These are phyloP conservation scores for Aaosphaeria arxii DNA, from an alignment of 2,329 filamentous ascomycete genomes.

Conservation along the genomic window DNA sequence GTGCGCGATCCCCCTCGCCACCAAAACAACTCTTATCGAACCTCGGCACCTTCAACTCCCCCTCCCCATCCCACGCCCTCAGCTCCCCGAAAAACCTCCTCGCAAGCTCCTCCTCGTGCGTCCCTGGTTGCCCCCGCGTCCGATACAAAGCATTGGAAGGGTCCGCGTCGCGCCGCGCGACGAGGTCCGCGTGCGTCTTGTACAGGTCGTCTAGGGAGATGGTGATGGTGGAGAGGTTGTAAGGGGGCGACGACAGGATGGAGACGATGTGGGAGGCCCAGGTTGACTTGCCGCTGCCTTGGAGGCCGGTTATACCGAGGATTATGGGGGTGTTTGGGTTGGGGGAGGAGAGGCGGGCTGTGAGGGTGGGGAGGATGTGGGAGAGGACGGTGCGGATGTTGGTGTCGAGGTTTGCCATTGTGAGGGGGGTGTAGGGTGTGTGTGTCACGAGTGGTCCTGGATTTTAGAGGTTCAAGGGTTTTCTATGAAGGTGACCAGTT, in stretches of 20 bases:
- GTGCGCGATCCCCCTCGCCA: conserved; percentile 73
- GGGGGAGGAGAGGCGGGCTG: conserved; percentile 49
- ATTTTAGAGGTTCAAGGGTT: too few species aligned
- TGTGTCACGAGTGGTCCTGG: too few species aligned
- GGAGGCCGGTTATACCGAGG: conserved; percentile 85
- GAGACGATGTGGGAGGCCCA: conserved; percentile 54
- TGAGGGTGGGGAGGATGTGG: conserved; percentile 26
- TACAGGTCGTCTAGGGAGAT: conserved; percentile 77
- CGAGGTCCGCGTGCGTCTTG: conserved; percentile 67
- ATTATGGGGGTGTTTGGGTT: conserved; percentile 53
- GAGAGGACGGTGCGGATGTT: conserved; percentile 28
- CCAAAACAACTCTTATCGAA: conserved; percentile 81
- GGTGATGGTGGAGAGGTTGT: conserved; percentile 25
- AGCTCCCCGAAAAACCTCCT: conserved; percentile 61
- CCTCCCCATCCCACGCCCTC: conserved; percentile 43
- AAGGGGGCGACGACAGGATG: conserved; percentile 14
- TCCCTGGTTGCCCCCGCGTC: conserved; percentile 78
- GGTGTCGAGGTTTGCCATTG: conserved; percentile 23
- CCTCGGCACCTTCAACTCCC: conserved; percentile 61
- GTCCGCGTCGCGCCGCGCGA: conserved; percentile 61
- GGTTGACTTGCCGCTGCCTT: conserved; percentile 91
- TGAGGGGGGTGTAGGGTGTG: neutral
- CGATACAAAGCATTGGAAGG: conserved; percentile 73
- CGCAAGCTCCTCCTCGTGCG: conserved; percentile 72
- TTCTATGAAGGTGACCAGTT: too few species aligned